phyloP scores from a whole-genome alignment of 2,329 filamentous ascomycete species.

The Ophiostoma perfectum region DNA sequence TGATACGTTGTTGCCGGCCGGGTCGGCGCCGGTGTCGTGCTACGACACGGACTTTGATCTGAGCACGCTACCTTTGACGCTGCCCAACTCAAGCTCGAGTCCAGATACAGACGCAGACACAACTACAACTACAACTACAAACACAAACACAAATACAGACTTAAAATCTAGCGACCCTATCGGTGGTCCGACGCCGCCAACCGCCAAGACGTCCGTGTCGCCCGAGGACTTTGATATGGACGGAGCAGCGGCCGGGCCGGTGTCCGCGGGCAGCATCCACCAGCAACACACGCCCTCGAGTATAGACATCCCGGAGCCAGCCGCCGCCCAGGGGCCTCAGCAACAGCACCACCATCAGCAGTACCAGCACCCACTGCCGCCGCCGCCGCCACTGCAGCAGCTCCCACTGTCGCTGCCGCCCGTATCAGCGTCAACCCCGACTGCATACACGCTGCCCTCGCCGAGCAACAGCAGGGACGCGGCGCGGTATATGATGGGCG shows the following conservation, averaged over 20 bases:
- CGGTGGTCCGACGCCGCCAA: background rate
- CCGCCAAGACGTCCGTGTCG: background rate
- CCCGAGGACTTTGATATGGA: slow-evolving; percentile 3
- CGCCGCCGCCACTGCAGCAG: background rate
- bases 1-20: slow-evolving; percentile 32
- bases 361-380: background rate
- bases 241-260: background rate
- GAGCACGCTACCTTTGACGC: background rate
- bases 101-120: background rate
- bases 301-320: background rate
- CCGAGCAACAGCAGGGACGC: slow-evolving; percentile 17
- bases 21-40: slow-evolving; percentile 32
- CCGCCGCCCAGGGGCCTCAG: background rate
- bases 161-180: background rate
- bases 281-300: background rate
- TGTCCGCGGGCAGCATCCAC: background rate
- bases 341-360: background rate
- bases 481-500: slow-evolving; percentile 14
- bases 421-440: slow-evolving; percentile 7
- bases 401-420: background rate
- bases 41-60: slow-evolving; percentile 37
- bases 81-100: background rate
- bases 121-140: background rate
- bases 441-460: slow-evolving; percentile 11
- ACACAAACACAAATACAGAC: background rate